These are phyloP conservation scores for Arthonia radiata DNA, from an alignment of 495 filamentous ascomycete species.

Conservation along the genomic window DNA sequence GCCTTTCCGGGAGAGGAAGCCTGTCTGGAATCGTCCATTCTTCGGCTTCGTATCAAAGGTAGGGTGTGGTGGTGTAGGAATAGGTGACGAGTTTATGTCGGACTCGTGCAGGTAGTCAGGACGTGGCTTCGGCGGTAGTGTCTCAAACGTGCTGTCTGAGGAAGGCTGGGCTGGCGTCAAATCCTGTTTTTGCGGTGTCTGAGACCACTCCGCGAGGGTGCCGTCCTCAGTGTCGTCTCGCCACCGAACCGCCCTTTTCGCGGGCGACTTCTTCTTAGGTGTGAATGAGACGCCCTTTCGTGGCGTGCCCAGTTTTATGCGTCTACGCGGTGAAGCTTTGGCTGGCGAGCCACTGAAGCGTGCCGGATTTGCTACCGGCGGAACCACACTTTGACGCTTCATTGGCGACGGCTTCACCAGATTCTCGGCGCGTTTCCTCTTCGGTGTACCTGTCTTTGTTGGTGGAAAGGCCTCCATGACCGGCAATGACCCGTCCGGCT, in stretches of 20 bases:
- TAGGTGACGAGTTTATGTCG: slow-evolving; percentile 27
- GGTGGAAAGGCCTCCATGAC: slow-evolving; percentile 39
- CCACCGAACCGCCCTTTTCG: slow-evolving; percentile 70
- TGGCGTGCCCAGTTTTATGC: slow-evolving; percentile 36
- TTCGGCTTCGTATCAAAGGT: slow-evolving; percentile 32
- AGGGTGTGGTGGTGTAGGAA: slow-evolving; percentile 20
- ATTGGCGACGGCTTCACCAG: slow-evolving; percentile 15
- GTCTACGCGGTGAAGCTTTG: slow-evolving; percentile 59
- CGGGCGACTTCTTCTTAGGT: slow-evolving; percentile 49
- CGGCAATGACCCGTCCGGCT: slow-evolving; percentile 57
- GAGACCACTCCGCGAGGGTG: slow-evolving; percentile 64
- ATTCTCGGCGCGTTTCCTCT: slow-evolving; percentile 37
- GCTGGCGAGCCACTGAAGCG: slow-evolving; percentile 23
- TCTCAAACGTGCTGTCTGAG: slow-evolving; percentile 15
- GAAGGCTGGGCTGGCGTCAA: slow-evolving; percentile 26
- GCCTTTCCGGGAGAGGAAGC: slow-evolving; percentile 58
- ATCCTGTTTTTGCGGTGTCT: slow-evolving; percentile 46
- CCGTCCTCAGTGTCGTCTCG: slow-evolving; percentile 65
- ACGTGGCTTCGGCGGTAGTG: background rate
- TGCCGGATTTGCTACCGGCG: slow-evolving; percentile 13
- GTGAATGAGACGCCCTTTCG: slow-evolving; percentile 68
- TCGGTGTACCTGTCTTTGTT: slow-evolving; percentile 41
- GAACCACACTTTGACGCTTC: slow-evolving; percentile 10
- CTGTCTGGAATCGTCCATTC: slow-evolving; percentile 66
- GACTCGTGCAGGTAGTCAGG: slow-evolving; percentile 6